Evolutionary conservation across 2,329 filamentous ascomycete species (phyloP).

Genomic region (Pseudogymnoascus sp.): DNA sequence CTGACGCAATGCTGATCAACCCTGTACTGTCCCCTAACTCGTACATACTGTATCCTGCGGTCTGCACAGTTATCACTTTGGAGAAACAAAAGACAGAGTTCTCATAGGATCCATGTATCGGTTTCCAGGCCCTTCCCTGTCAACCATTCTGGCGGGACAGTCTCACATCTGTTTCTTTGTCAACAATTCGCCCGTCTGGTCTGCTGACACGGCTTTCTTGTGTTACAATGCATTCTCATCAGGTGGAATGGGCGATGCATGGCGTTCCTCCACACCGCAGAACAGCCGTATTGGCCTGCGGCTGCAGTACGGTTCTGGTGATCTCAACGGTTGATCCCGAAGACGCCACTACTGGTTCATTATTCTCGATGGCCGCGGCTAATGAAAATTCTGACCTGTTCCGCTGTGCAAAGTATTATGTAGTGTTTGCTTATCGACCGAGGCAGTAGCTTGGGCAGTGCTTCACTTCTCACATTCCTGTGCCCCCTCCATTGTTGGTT

Average conservation of each 20-base stretch:
- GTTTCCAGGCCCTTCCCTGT: background rate
- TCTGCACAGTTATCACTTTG: background rate
- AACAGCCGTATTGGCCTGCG: background rate
- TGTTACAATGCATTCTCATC: background rate
- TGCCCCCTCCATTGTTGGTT: background rate
- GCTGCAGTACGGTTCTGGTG: background rate
- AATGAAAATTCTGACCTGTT: conserved; percentile 3
- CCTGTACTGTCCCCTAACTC: background rate
- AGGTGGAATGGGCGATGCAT: background rate
- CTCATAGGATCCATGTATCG: background rate
- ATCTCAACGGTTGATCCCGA: conserved; percentile 5
- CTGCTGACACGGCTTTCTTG: background rate
- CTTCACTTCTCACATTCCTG: conserved; percentile 5
- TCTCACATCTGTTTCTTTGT: background rate
- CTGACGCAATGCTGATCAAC: background rate
- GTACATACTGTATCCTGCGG: conserved; percentile 3
- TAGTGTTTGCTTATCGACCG: background rate
- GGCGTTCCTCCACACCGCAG: conserved; percentile 1
- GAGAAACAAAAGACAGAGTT: background rate
- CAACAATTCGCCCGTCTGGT: background rate
- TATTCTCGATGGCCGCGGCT: background rate
- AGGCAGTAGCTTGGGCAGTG: background rate
- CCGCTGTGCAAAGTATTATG: background rate
- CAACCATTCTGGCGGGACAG: conserved; percentile 2
- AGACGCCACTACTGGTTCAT: background rate